Conservation (phyloP, 2,329 filamentous ascomycete species). For the Teratosphaeria destructans region DNA sequence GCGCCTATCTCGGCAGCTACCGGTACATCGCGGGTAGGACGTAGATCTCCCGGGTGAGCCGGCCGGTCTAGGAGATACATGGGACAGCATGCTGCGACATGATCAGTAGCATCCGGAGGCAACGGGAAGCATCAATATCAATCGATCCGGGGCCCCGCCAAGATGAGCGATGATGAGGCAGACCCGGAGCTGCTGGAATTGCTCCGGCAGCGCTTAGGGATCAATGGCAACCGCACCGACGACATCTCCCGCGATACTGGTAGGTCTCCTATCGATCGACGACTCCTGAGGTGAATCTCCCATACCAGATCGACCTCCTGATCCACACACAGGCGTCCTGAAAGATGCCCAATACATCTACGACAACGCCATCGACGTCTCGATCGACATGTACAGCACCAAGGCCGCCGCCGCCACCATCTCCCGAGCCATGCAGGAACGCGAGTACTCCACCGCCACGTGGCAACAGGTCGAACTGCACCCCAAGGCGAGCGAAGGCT, state of each 20-base stretch:
- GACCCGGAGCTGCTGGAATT: constrained; percentile 81
- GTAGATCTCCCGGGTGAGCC: neutral
- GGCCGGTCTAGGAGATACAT: neutral
- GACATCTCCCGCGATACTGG: constrained; percentile 23
- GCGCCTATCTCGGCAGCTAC: no score
- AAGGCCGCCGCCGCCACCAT: constrained; percentile 74
- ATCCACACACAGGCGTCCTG: constrained; percentile 53
- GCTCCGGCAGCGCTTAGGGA: constrained; percentile 65
- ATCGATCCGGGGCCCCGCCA: neutral
- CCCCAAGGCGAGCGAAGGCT: constrained; percentile 46
- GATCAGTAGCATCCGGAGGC: no score
- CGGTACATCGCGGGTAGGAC: neutral
- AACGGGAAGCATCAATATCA: no score
- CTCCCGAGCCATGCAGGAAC: constrained; percentile 70
- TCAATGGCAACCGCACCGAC: constrained; percentile 12
- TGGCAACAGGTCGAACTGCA: constrained; percentile 89
- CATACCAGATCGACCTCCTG: neutral
- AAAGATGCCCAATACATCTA: constrained; percentile 76
- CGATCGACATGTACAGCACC: constrained; percentile 70
- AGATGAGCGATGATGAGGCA: constrained; percentile 84
- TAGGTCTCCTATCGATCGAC: constrained; percentile 6
- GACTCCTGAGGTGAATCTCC: neutral
- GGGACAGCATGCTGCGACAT: no score
- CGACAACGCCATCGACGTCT: constrained; percentile 87
- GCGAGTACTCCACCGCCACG: constrained; percentile 69